A percentile compares a stretch with the other conserved stretches of the same genome.
These are phyloP conservation scores for Entomortierella chlamydospora DNA, from an alignment of 192 early-diverging fungal genomes.

Conservation along the genomic window DNA sequence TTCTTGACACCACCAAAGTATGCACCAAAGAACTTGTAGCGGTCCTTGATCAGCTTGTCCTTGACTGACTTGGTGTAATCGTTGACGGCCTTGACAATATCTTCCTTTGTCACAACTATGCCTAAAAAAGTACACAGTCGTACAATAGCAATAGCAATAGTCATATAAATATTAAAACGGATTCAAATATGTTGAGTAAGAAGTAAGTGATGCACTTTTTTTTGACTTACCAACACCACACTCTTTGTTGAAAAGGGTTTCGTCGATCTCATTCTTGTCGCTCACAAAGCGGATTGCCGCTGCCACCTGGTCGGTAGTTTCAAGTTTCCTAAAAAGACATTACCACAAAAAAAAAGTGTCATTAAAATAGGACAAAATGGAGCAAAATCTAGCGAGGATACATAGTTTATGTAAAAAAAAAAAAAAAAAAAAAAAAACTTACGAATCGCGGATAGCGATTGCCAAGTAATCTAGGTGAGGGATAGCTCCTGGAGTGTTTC, in stretches of 20 bases:
- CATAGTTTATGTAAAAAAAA: too few relatives aligned
- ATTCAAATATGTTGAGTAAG: background rate
- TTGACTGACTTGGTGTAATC: constrained; percentile 73
- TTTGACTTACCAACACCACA: constrained; percentile 89
- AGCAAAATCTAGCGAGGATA: too few relatives aligned
- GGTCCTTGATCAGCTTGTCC: constrained; percentile 80
- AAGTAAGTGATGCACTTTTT: background rate
- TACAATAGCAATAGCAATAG: too few relatives aligned
- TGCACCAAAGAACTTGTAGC: constrained; percentile 87
- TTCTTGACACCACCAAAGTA: constrained; percentile 78
- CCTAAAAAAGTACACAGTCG: too few relatives aligned
- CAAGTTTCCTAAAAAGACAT: constrained; percentile 63
- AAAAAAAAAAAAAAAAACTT: background rate
- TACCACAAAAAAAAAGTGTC: too few relatives aligned
- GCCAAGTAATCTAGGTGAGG: constrained; percentile 86
- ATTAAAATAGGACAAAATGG: background rate
- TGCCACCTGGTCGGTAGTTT: constrained; percentile 85
- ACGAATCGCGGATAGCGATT: constrained; percentile 74
- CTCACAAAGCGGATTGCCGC: constrained; percentile 93
- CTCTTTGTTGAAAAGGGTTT: constrained; percentile 80
- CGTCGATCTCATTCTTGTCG: constrained; percentile 67
- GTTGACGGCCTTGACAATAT: constrained; percentile 74
- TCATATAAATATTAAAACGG: too few relatives aligned
- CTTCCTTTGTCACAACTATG: constrained; percentile 82
- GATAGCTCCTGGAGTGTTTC: constrained; percentile 71